Base-by-base conservation (phyloP, 768 basidiomycete species). In the Termitomyces sp. region DNA sequence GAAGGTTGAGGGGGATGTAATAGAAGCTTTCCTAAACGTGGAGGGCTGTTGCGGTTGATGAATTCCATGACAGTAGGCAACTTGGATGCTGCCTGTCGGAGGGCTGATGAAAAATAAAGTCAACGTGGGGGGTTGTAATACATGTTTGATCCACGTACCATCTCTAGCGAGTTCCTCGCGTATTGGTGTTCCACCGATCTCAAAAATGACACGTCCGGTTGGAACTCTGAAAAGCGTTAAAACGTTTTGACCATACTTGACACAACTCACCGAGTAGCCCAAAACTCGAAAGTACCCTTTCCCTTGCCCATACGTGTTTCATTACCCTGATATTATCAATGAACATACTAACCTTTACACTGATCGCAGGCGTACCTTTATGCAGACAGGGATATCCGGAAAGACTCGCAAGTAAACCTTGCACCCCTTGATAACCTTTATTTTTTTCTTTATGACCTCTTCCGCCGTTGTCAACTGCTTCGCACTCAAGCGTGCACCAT, bases 221-320 rank as follows among this genome's bases (percentile, higher is more conserved):
- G 91, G 87, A 0, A 94, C 93, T 49, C 95, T 95, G 63, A 50
- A 48, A 30, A 23, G 50, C 18, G 50, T 35, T 30, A 43, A n/a
- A 35, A 41, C n/a, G 9, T 52, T 23, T 44, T 28, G 16, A 16
- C 12, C 14, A 13, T 56, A 23, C 23, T n/a, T 43, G 38, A 55
- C 6, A 60, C 61, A 26, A 68, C 84, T 56, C 66, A 93, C 92
- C 93, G 85, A 59, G 90, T 92, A 30, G 95, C 93, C 97, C 97
- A 99, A 71, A 82, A 98, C 69, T 98, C 97, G 67, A 98, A 98
- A 0, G 90, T 85, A 49, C 97, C 97, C 73, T 99, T 99, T 60
- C 97, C 97, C 75, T 98, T 98, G 53, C 97, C 97, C 97, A 98
- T 98, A 81, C 97, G 90, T 5, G 94, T 95, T 74, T 98, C 95